Base-by-base conservation (phyloP, 225 moss, liverwort and hornwort species). In the Sphagnum tenellum region DNA sequence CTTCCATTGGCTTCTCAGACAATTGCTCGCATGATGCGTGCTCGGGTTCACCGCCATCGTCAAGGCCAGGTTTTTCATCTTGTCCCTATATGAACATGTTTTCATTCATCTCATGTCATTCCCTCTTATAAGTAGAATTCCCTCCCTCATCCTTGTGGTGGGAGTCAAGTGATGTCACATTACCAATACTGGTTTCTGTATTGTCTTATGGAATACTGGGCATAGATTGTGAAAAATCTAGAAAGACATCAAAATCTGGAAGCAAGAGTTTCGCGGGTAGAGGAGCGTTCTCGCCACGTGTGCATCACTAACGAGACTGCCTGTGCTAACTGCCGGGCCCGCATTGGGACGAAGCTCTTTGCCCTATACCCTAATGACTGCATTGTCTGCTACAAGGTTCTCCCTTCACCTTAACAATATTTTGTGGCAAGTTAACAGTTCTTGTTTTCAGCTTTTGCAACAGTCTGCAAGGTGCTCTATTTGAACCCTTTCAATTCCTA, bases 311-410 rank as follows among this genome's bases (percentile, higher is more conserved):
- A 79, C 57, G 96, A 98, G 61, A 89, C 81, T 64, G 72, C 77
- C n/a, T 98, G 96, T 77, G 90, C 76, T 66, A 88, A 83, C 69
- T 93, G 93, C 76, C 78, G 83, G 61, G 83, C 96, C 65, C 90
- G 96, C 59, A 86, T 98, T 73, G 96, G 96, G 66, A 98, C 96
- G 45, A 98, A 98, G 81, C 83, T 86, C 53, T 98, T 98, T 81
- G 96, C 83, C 70, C 71, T 93, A 55, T 93, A 85, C 75, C 93
- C 96, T 9, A 88, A 92, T 60, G 78, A 98, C 64, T 83, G 81
- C 52, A 67, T 98, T 57, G 88, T 86, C 78, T 98, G 96, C 64
- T 98, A 98, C 59, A 98, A 98, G 90, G 96, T 90, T 7, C 14
- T 60, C 49, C 7, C 50, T 52, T 9, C 9, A 53, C 53, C 8